Evolutionary conservation across 257 asterid genomes (phyloP), one percentile per base, ranked within the genome.

Genomic region (Salvia rosmarinus): DNA sequence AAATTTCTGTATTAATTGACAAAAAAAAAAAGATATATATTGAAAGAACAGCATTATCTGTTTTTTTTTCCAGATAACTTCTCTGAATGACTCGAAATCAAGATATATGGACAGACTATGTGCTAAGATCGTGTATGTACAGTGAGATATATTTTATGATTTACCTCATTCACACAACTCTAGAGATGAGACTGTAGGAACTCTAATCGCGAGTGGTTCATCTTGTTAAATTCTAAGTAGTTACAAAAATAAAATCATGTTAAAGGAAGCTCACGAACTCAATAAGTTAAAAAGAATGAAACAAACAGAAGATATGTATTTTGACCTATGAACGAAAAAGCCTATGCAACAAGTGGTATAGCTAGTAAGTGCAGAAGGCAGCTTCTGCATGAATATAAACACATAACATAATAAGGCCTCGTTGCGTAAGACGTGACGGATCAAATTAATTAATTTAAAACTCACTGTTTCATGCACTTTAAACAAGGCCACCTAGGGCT

Each of bases 401-500:
- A 69, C 44, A 35, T 21, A 21, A 34, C 64, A 56, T 12, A 66
- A 46, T 42, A 50, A 44, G 62, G 30, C 32, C 37, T 46, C 30
- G n/a, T 30, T 28, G 40, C 66, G 73, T 59, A 59, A 81, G 80
- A 79, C 87, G 77, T 57, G 81, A 76, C 74, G 77, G 76, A 78
- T n/a, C n/a, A n/a, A n/a, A 81, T 77, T 77, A 74, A 67, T 0
- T 20, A 52, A 30, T 56, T 58, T 19, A 61, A 5, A 25, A 47
- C 64, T 59, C 23, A 35, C 9, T n/a, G 51, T n/a, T 43, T 64
- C 51, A 67, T 62, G 68, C 84, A 54, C 79, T 66, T 9, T 28
- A 77, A 82, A 60, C 86, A 70, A 87, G 78, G 74, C 50, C 79
- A 44, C 77, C 73, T 81, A 34, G 84, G 82, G 72, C 35, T 77